A percentile compares a stretch with the other conserved stretches of the same genome.
These are phyloP conservation scores for Hemerocallis citrina DNA, from an alignment of 106 monocot genomes.

Conservation along the genomic window DNA sequence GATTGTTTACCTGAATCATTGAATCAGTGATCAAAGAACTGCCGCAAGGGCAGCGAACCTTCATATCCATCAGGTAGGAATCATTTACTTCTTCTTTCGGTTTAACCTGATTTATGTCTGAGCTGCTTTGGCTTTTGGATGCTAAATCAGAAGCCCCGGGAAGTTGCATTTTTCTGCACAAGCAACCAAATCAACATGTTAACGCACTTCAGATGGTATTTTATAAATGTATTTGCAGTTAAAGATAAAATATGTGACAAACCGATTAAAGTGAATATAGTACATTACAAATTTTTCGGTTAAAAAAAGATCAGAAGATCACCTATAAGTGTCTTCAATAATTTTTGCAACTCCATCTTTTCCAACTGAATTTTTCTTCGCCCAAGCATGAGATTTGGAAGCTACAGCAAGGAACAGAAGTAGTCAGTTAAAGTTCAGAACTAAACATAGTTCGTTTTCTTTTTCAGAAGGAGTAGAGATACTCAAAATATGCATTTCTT, in stretches of 20 bases:
- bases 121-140: constrained; percentile 32
- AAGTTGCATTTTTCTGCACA: constrained; percentile 66
- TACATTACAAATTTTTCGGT: background rate
- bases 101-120: constrained; percentile 34
- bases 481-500: no score
- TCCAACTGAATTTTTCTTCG: constrained; percentile 29
- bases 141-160: constrained; percentile 47
- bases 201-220: background rate
- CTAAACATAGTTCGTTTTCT: no score
- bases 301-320: background rate
- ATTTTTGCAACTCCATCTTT: constrained; percentile 50
- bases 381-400: constrained; percentile 29
- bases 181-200: constrained; percentile 7
- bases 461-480: no score
- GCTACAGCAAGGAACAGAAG: constrained; percentile 13
- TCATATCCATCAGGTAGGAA: constrained; percentile 33
- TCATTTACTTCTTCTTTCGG: constrained; percentile 39
- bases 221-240: background rate
- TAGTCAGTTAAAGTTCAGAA: no score
- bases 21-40: constrained; percentile 48
- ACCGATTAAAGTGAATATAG: background rate
- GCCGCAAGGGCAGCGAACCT: constrained; percentile 82
- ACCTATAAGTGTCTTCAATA: constrained; percentile 81
- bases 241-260: background rate
- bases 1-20: constrained; percentile 68